phyloP scores from a whole-genome alignment of 306 rosid species.

The Sphenostylis stenocarpa region DNA sequence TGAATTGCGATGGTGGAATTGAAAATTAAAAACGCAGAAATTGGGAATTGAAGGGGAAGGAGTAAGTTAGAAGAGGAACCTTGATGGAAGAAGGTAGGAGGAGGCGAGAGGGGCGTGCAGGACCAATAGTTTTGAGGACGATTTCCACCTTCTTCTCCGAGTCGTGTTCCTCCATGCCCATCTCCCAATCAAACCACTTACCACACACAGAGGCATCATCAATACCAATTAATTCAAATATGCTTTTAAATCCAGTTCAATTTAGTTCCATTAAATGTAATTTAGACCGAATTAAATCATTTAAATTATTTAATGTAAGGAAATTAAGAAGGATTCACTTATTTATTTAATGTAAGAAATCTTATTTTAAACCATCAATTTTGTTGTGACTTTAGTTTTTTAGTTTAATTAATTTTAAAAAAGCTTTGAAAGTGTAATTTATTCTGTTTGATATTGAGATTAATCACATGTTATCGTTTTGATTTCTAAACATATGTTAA shows the following conservation, averaged over 20 bases:
- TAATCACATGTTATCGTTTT: too few species aligned
- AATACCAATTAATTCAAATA: background rate
- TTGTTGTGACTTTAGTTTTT: too few species aligned
- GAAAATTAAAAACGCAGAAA: background rate
- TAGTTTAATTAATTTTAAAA: too few species aligned
- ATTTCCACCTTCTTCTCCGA: constrained; percentile 58
- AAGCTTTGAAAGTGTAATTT: too few species aligned
- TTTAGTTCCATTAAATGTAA: background rate
- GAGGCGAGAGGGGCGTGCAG: constrained; percentile 82
- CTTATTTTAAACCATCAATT: too few species aligned
- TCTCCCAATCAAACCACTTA: background rate
- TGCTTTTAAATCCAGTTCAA: background rate
- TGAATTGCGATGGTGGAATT: background rate
- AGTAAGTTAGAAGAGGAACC: constrained; percentile 32
- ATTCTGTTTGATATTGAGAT: too few species aligned
- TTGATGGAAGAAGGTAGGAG: constrained; percentile 63
- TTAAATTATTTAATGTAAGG: too few species aligned
- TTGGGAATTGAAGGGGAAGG: background rate
- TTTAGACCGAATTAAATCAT: background rate
- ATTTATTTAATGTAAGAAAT: too few species aligned
- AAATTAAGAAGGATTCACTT: too few species aligned
- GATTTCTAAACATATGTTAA: too few species aligned
- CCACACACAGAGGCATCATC: background rate
- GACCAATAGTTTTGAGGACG: constrained; percentile 79
- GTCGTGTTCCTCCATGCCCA: constrained; percentile 46